These are phyloP conservation scores for Boletus mariae DNA, from an alignment of 1,284 basidiomycete genomes.

Conservation along the genomic window DNA sequence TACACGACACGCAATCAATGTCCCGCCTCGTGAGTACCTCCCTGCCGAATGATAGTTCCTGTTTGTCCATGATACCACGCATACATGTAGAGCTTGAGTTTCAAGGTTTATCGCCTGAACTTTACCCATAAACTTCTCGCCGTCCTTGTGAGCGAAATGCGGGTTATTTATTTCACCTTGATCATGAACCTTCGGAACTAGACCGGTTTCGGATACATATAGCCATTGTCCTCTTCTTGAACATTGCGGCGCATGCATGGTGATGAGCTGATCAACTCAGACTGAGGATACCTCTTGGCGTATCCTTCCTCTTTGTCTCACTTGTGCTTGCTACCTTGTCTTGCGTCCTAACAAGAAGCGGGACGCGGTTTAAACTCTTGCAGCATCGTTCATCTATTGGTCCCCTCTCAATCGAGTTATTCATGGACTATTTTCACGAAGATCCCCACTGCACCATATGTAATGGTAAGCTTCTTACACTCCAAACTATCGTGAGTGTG, in stretches of 20 bases:
- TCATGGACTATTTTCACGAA: conserved; percentile 13
- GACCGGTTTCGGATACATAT: conserved; percentile 35
- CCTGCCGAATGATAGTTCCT: neutral
- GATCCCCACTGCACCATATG: conserved; percentile 11
- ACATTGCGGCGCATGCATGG: conserved; percentile 14
- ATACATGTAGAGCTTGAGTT: neutral
- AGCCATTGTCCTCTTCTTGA: conserved; percentile 30
- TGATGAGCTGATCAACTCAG: conserved; percentile 18
- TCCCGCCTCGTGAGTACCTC: conserved; percentile 12
- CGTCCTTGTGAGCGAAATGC: conserved; percentile 14
- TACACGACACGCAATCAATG: conserved; percentile 1
- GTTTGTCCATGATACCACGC: neutral
- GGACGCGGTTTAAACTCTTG: conserved; percentile 16
- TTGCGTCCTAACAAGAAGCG: conserved; percentile 19
- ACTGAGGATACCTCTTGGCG: conserved; percentile 14
- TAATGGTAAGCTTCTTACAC: conserved; percentile 15
- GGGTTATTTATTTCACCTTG: conserved; percentile 19
- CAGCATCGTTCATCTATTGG: neutral
- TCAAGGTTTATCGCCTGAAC: conserved; percentile 14
- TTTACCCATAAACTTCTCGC: conserved; percentile 4
- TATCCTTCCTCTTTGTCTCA: conserved; percentile 29
- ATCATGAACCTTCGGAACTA: conserved; percentile 28
- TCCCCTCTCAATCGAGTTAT: conserved; percentile 2
- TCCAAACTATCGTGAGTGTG: neutral
- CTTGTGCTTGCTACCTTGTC: conserved; percentile 23